Percentiles rank a stretch among this genome's conserved stretches.
These are phyloP conservation scores for Clitocybe nebularis DNA, from an alignment of 1,284 basidiomycete species.

Conservation along the genomic window DNA sequence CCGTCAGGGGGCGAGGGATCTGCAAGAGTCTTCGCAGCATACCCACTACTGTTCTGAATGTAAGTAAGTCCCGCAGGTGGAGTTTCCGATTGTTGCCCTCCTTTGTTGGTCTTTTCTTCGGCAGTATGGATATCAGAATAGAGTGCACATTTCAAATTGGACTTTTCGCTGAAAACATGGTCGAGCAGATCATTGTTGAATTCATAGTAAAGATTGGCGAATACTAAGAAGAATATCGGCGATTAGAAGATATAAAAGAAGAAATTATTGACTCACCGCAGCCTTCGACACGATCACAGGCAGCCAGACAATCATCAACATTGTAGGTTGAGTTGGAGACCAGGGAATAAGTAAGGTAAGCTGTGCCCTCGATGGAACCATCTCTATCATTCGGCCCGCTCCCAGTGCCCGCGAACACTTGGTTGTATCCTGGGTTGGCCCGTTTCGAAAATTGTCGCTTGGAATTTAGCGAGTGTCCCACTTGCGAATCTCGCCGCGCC, in stretches of 20 bases:
- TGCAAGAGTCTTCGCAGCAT: slow-evolving; percentile 27
- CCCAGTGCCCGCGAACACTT: slow-evolving; percentile 35
- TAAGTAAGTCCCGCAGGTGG: slow-evolving; percentile 29
- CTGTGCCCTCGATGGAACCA: slow-evolving; percentile 38
- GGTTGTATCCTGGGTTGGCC: slow-evolving; percentile 24
- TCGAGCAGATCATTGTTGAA: slow-evolving; percentile 37
- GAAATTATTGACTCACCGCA: slow-evolving; percentile 27
- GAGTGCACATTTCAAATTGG: slow-evolving; percentile 40
- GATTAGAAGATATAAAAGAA: slow-evolving; percentile 1
- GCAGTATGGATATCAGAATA: slow-evolving; percentile 27
- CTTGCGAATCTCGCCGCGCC: too few relatives aligned
- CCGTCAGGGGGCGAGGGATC: slow-evolving; percentile 33
- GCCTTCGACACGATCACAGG: slow-evolving; percentile 27
- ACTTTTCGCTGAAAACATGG: slow-evolving; percentile 29
- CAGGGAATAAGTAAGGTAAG: slow-evolving; percentile 36
- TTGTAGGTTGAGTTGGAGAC: slow-evolving; percentile 36
- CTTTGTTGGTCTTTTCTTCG: slow-evolving; percentile 24
- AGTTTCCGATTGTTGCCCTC: slow-evolving; percentile 23
- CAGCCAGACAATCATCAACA: slow-evolving; percentile 32
- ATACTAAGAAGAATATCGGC: slow-evolving; percentile 26
- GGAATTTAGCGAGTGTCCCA: too few relatives aligned
- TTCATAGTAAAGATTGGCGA: slow-evolving; percentile 43
- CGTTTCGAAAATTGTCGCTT: slow-evolving; percentile 20
- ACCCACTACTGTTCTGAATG: slow-evolving; percentile 38
- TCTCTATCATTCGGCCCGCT: slow-evolving; percentile 30